These are phyloP conservation scores for Begonia loranthoides DNA, from an alignment of 306 rosid genomes.

Conservation along the genomic window DNA sequence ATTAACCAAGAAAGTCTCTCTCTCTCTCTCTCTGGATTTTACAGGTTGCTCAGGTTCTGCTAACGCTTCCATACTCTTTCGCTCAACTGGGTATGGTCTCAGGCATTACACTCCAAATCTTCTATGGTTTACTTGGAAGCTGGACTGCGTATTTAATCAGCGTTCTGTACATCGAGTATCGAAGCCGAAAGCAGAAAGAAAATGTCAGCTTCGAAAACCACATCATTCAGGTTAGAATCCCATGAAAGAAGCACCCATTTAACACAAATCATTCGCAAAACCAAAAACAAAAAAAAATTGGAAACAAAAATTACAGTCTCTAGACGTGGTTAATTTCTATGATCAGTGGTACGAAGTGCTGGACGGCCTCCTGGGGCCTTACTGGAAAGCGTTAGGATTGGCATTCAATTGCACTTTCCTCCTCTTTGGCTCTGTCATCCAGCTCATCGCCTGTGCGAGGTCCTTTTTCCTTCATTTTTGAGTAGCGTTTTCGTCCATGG, in stretches of 20 bases:
- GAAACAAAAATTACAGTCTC: not conserved
- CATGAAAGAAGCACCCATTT: not conserved
- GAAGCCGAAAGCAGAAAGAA: conserved; percentile 77
- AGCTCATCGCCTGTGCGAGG: conserved; percentile 99
- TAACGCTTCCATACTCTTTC: conserved; percentile 81
- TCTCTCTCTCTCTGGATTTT: conserved; percentile 4
- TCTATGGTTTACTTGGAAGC: conserved; percentile 84
- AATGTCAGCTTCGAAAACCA: conserved; percentile 91
- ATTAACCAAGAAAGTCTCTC: not conserved
- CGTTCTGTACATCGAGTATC: conserved; percentile 72
- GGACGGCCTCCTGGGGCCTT: conserved; percentile 85
- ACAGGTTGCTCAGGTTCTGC: conserved; percentile 94
- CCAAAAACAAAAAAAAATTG: not conserved
- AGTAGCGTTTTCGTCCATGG: no score
- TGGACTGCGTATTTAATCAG: conserved; percentile 97
- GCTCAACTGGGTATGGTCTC: conserved; percentile 82
- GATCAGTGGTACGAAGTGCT: conserved; percentile 89
- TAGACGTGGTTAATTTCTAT: not conserved
- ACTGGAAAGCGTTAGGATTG: conserved; percentile 78
- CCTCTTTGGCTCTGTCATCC: conserved; percentile 87
- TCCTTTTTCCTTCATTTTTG: conserved; percentile 10
- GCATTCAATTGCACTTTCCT: conserved; percentile 95
- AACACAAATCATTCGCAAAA: not conserved
- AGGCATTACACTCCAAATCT: conserved; percentile 64
- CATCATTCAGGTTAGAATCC: conserved; percentile 68